Conservation (phyloP, 2,329 filamentous ascomycete genomes). For the Alternaria sp. region DNA sequence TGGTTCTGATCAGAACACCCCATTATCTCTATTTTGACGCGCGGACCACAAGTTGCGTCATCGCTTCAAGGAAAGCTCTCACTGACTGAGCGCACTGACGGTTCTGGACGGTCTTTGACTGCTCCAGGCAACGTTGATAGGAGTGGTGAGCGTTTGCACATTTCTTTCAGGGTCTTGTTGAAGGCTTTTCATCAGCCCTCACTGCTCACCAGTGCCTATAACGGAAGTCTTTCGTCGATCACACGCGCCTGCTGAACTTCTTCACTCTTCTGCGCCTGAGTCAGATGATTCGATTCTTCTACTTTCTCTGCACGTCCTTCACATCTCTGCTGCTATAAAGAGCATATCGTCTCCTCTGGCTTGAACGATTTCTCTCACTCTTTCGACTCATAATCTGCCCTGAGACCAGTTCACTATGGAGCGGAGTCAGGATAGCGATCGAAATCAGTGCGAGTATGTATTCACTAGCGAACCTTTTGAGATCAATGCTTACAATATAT, state of each 20-base stretch:
- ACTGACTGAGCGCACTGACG: neutral
- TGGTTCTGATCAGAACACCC: neutral
- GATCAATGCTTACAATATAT: neutral
- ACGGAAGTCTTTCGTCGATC: neutral
- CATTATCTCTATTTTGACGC: neutral
- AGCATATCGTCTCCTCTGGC: neutral
- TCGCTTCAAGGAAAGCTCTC: neutral
- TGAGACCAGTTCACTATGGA: neutral
- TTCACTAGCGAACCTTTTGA: neutral
- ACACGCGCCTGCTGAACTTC: neutral
- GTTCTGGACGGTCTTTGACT: neutral
- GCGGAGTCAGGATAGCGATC: neutral
- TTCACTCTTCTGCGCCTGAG: neutral
- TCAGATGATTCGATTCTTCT: neutral
- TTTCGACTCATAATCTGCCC: neutral
- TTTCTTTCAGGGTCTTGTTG: neutral
- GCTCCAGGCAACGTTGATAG: neutral
- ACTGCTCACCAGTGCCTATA: neutral
- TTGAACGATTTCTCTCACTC: neutral
- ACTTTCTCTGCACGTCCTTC: neutral
- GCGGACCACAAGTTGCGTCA: neutral
- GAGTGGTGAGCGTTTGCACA: neutral
- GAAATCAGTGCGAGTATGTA: neutral
- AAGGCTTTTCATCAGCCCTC: neutral
- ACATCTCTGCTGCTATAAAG: neutral